A percentile compares a stretch with the other conserved stretches of the same genome.
Conservation (phyloP, 1,284 basidiomycete species). For the Hortiboletus rubellus region DNA sequence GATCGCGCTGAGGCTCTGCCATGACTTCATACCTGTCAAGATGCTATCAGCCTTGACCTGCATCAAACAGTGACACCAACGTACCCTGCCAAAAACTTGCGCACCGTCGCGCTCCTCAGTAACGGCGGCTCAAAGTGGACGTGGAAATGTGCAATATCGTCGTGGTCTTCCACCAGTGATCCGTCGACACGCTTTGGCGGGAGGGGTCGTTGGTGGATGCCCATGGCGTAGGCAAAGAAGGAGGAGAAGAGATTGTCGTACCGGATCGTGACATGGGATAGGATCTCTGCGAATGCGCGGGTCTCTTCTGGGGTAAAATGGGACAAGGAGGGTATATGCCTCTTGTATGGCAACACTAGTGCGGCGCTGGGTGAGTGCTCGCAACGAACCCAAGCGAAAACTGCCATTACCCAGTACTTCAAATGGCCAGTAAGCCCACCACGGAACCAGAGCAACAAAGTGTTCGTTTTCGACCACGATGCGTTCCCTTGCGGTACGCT, state of each 20-base stretch:
- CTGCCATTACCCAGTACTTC: constrained; percentile 69
- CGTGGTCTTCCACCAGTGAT: constrained; percentile 40
- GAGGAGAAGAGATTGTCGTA: constrained; percentile 87
- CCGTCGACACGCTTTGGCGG: constrained; percentile 38
- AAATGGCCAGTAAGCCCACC: constrained; percentile 97
- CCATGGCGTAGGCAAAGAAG: constrained; percentile 97
- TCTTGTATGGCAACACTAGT: constrained; percentile 73
- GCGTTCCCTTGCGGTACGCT: constrained; percentile 60
- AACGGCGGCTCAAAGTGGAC: constrained; percentile 90
- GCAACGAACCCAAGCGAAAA: background rate
- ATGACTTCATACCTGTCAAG: constrained; percentile 83
- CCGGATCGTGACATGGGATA: constrained; percentile 67
- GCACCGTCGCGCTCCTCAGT: constrained; percentile 77
- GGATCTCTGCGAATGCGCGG: constrained; percentile 60
- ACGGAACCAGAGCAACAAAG: constrained; percentile 89
- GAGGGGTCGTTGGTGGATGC: constrained; percentile 80
- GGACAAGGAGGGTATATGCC: constrained; percentile 73
- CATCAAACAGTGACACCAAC: constrained; percentile 27
- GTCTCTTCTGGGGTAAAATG: constrained; percentile 66
- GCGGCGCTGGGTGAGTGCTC: constrained; percentile 7
- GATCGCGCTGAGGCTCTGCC: constrained; percentile 88
- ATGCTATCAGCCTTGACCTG: background rate
- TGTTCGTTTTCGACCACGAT: constrained; percentile 76
- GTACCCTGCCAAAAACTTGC: constrained; percentile 91
- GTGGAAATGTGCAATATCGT: constrained; percentile 78